Percentiles rank a stretch among this genome's conserved stretches.
Conservation (phyloP, 441 rosid genomes). For the Pelargonium citronellum region DNA sequence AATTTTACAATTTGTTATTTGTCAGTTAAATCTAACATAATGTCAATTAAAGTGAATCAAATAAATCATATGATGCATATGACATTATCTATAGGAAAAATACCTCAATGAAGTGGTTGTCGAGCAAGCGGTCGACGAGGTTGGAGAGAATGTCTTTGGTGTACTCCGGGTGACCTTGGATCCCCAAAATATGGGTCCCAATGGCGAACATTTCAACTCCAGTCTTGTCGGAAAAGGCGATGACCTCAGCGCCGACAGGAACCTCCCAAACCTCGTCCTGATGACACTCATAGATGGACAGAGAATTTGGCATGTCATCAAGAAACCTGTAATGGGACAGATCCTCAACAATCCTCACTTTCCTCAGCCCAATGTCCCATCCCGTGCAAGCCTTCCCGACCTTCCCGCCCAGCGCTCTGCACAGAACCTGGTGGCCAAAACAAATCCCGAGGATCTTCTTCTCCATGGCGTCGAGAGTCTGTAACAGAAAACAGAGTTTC, state of each 20-base stretch:
- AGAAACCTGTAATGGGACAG: constrained; percentile 18
- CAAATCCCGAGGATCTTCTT: constrained; percentile 78
- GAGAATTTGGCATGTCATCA: constrained; percentile 36
- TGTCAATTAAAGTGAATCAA: too few relatives aligned
- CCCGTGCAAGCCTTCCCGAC: constrained; percentile 61
- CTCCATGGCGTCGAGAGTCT: constrained; percentile 55
- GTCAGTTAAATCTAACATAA: too few relatives aligned
- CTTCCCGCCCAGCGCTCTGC: constrained; percentile 68
- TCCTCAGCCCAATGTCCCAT: constrained; percentile 66
- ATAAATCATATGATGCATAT: too few relatives aligned
- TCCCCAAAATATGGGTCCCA: constrained; percentile 54
- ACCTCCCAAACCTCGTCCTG: constrained; percentile 78
- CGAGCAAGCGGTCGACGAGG: constrained; percentile 60
- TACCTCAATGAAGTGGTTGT: constrained; percentile 44
- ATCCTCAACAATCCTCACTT: constrained; percentile 45
- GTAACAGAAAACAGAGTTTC: constrained; percentile 53
- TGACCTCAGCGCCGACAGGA: constrained; percentile 56
- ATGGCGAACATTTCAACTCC: constrained; percentile 63
- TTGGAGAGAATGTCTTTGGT: constrained; percentile 60
- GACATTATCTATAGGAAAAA: too few relatives aligned
- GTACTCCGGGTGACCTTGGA: constrained; percentile 91
- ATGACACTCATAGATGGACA: constrained; percentile 63
- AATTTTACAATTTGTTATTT: too few relatives aligned
- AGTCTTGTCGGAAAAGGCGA: constrained; percentile 66
- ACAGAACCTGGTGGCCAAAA: constrained; percentile 86